Evolutionary conservation across 805 yeast genomes (phyloP).

Genomic region (Kazachstania africana): DNA sequence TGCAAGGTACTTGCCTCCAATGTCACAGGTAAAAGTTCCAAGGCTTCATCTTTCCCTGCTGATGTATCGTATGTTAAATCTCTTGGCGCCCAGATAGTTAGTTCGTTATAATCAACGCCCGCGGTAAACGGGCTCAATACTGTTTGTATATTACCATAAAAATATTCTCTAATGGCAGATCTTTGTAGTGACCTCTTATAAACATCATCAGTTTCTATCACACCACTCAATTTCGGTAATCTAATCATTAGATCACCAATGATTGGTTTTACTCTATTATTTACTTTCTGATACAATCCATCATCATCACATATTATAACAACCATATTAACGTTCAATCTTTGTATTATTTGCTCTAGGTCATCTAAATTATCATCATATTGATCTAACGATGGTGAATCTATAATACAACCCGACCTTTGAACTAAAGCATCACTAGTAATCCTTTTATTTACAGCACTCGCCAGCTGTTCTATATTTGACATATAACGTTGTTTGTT

Average conservation of each 20-base stretch:
- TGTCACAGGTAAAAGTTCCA: slow-evolving; percentile 28
- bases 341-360: slow-evolving; percentile 9
- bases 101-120: slow-evolving; percentile 52
- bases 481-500: slow-evolving; percentile 41
- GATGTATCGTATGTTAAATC: slow-evolving; percentile 17
- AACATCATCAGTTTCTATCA: slow-evolving; percentile 59
- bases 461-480: slow-evolving; percentile 37
- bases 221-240: slow-evolving; percentile 64
- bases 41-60: slow-evolving; percentile 10
- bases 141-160: slow-evolving; percentile 62
- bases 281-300: slow-evolving; percentile 8
- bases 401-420: slow-evolving; percentile 24
- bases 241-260: slow-evolving; percentile 32
- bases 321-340: slow-evolving; percentile 14
- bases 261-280: slow-evolving; percentile 7
- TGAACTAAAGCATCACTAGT: slow-evolving; percentile 20
- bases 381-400: slow-evolving; percentile 19
- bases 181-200: slow-evolving; percentile 65
- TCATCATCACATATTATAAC: slow-evolving; percentile 11
- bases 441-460: slow-evolving; percentile 29
- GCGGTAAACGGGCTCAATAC: slow-evolving; percentile 79
- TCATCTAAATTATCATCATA: slow-evolving; percentile 10
- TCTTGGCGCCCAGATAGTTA: slow-evolving; percentile 50
- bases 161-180: slow-evolving; percentile 70
- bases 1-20: slow-evolving; percentile 47